These are phyloP conservation scores for Gastrolobium villosum DNA, from an alignment of 306 rosid species.

Conservation along the genomic window DNA sequence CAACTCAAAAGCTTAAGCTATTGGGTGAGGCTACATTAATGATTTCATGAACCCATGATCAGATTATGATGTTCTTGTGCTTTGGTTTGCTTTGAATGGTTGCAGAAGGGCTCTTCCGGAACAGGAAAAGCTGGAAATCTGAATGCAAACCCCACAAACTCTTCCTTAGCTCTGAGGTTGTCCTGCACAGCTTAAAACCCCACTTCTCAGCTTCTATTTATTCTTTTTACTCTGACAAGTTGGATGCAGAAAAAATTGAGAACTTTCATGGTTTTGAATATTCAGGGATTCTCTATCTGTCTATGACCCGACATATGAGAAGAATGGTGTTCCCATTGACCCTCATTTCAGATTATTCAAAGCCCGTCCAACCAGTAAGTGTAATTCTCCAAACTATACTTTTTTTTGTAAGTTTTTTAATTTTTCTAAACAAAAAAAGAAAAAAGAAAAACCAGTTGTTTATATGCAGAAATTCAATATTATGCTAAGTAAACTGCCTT, in stretches of 20 bases:
- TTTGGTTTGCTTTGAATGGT: slow-evolving; percentile 20
- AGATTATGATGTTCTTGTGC: not conserved
- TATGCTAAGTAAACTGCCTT: not conserved
- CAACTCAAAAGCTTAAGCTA: too few species aligned
- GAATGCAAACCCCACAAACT: not conserved
- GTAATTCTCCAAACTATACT: not conserved
- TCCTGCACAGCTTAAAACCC: not conserved
- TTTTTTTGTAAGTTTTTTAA: not conserved
- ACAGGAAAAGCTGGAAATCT: not conserved
- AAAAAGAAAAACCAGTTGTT: not conserved
- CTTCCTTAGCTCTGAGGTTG: not conserved
- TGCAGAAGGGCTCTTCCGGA: not conserved
- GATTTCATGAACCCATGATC: not conserved
- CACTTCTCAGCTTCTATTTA: not conserved
- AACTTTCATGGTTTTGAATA: not conserved
- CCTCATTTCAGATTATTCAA: slow-evolving; percentile 19
- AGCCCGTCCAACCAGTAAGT: slow-evolving; percentile 6
- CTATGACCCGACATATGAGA: not conserved
- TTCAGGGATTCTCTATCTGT: not conserved
- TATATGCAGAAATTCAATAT: not conserved
- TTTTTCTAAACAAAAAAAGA: too few species aligned
- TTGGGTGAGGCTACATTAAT: too few species aligned
- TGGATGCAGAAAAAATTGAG: not conserved
- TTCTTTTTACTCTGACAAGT: not conserved
- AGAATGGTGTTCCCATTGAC: not conserved